Base-by-base conservation (phyloP, 2,329 filamentous ascomycete genomes). In the Alternaria conjuncta region DNA sequence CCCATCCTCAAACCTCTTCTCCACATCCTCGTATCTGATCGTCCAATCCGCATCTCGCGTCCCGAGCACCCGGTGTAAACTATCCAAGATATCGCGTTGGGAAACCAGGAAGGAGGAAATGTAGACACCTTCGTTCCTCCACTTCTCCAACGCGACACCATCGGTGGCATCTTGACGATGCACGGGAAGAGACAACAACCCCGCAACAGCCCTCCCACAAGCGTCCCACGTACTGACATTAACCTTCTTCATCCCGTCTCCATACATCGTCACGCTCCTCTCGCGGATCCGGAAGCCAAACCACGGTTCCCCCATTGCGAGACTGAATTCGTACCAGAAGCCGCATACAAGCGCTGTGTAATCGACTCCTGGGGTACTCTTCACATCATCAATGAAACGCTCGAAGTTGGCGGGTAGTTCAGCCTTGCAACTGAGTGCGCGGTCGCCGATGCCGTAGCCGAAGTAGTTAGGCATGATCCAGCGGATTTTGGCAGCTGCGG, bases 1-100 rank as follows among this genome's bases (percentile, higher is more conserved):
- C 84, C 75, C 8, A 90, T 46, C 46, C 77, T 58, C 81, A 75
- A 68, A 87, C 21, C 88, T 82, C 72, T 86, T 77, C 50, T 79
- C 66, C 1, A 80, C 76, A 0, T 73, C 64, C 76, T 89, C 84
- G 12, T 84, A 76, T 2, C 72, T 80, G 59, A 92, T 83, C 3
- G 73, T 83, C 90, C 90, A 92, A 70, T 91, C 89, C 0, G 76
- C 78, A 43, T 89, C 86, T 2, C 79, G 85, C 0, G 85, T 87
- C 0, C 84, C 84, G 0, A 86, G 86, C 5, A 89, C 88, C 0
- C 86, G 84, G 70, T 89, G 83, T 12, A 89, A 77, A n/a, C 84
- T 85, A 43, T 86, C 84, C 57, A 92, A 83, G 81, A 92, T 91
- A 10, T 92, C 89, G 11, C 83, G 82, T 75, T 92, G 90, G 7